Percentiles rank a stretch among this genome's conserved stretches.
Conservation (phyloP, 352 stramenopile species). For the Phytophthora nicotianae region DNA sequence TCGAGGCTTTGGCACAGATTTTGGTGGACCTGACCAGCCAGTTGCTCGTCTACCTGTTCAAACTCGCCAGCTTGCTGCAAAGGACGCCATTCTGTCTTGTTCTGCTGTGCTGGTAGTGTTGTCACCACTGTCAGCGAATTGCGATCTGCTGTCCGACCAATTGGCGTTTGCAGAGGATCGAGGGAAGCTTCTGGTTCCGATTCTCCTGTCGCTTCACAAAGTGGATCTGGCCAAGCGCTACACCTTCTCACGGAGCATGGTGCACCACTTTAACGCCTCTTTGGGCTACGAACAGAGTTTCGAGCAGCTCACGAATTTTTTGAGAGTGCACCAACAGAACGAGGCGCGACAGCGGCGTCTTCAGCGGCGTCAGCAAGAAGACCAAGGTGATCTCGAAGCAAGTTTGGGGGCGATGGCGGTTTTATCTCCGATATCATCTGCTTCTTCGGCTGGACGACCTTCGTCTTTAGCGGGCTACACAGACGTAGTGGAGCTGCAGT, state of each 20-base stretch:
- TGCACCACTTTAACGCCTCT: conserved; percentile 83
- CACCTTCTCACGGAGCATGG: conserved; percentile 73
- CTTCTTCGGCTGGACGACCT: conserved; percentile 19
- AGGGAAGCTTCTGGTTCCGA: conserved; percentile 71
- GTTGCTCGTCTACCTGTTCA: conserved; percentile 46
- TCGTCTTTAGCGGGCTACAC: conserved; percentile 36
- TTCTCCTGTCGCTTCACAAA: conserved; percentile 75
- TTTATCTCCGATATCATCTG: conserved; percentile 27
- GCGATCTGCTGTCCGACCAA: conserved; percentile 74
- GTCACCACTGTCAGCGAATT: conserved; percentile 69
- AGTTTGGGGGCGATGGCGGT: conserved; percentile 27
- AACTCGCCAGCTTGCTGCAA: conserved; percentile 68
- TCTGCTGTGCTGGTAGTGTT: conserved; percentile 72
- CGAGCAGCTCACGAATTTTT: conserved; percentile 53
- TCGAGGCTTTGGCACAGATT: conserved; percentile 18
- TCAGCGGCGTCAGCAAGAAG: conserved; percentile 24
- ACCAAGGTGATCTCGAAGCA: conserved; percentile 17
- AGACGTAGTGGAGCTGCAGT: conserved; percentile 38
- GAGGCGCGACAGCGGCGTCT: conserved; percentile 38
- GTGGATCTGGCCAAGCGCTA: conserved; percentile 81
- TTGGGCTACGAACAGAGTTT: conserved; percentile 80
- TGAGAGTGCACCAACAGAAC: conserved; percentile 39
- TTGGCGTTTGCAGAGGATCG: conserved; percentile 84
- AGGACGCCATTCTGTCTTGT: conserved; percentile 76
- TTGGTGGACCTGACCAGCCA: conserved; percentile 13